Percentiles rank a stretch among this genome's conserved stretches.
Evolutionary conservation across 306 rosid genomes (phyloP).

Genomic region (Begonia fuchsioides): DNA sequence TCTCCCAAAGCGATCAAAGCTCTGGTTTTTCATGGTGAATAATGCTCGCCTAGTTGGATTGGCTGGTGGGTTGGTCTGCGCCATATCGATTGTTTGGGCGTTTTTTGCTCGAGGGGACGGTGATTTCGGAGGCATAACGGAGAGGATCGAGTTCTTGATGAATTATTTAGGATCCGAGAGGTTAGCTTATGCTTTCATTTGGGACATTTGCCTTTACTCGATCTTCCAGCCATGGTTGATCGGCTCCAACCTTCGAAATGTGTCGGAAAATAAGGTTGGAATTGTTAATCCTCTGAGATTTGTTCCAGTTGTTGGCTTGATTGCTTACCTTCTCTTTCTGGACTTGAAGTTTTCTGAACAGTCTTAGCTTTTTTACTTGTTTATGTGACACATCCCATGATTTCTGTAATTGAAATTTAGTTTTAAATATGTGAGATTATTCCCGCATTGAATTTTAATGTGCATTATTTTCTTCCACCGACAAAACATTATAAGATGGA

Average conservation of each 20-base stretch:
- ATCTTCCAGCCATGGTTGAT: conserved; percentile 91
- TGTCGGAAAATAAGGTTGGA: conserved; percentile 34
- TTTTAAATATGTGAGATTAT: no score
- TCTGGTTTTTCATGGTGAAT: conserved; percentile 48
- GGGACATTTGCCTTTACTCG: conserved; percentile 72
- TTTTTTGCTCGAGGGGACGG: conserved; percentile 47
- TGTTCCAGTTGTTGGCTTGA: conserved; percentile 65
- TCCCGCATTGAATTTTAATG: no score
- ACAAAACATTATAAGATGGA: no score
- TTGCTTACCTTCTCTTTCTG: conserved; percentile 63
- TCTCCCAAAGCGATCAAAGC: conserved; percentile 35
- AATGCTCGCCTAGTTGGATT: conserved; percentile 58
- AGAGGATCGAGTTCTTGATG: conserved; percentile 64
- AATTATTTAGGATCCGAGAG: conserved; percentile 71
- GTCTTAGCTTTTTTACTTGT: conserved; percentile 7
- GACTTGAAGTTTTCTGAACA: conserved; percentile 44
- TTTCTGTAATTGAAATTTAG: no score
- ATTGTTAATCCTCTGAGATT: conserved; percentile 48
- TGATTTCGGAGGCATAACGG: conserved; percentile 50
- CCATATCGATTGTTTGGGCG: conserved; percentile 55
- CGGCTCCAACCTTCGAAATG: conserved; percentile 64
- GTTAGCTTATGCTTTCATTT: conserved; percentile 82
- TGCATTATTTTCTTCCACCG: no score
- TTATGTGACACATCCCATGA: no score
- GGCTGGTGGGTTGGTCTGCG: conserved; percentile 48